These are phyloP conservation scores for Alloteropsis semialata DNA, from an alignment of 176 grass and related monocot genomes.

Conservation along the genomic window DNA sequence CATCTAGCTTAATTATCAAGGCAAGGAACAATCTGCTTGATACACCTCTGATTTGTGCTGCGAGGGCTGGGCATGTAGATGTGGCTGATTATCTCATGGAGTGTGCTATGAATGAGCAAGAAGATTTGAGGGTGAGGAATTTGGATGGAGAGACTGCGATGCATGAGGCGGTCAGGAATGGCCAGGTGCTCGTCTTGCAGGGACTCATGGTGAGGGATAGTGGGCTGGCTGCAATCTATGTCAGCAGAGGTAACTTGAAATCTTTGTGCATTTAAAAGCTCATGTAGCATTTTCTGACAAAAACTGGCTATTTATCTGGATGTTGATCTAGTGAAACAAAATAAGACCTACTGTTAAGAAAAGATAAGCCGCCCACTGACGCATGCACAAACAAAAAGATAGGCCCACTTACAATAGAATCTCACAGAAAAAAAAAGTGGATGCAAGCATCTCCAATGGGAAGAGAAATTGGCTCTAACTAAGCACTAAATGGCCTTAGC, in stretches of 20 bases:
- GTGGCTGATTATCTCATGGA: not conserved
- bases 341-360: not conserved
- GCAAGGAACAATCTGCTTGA: not conserved
- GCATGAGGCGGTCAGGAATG: conserved; percentile 14
- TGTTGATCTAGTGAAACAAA: not conserved
- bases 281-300: not conserved
- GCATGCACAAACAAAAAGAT: not conserved
- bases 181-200: not conserved
- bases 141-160: conserved; percentile 1
- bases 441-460: not conserved
- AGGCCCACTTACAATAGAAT: not conserved
- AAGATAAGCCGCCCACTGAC: not conserved
- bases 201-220: conserved; percentile 1
- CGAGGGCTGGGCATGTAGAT: not conserved
- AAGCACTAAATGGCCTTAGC: not conserved
- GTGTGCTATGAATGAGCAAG: not conserved
- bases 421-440: no score
- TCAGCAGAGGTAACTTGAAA: not conserved
- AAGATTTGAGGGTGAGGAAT: conserved; percentile 1
- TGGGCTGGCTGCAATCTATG: conserved; percentile 9
- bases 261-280: not conserved
- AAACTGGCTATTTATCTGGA: not conserved
- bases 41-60: conserved; percentile 12
- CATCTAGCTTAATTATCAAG: not conserved
- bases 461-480: not conserved